Evolutionary conservation across 2,329 filamentous ascomycete species (phyloP), one percentile per base, ranked within the genome.

Genomic region (Talaromyces sp.): DNA sequence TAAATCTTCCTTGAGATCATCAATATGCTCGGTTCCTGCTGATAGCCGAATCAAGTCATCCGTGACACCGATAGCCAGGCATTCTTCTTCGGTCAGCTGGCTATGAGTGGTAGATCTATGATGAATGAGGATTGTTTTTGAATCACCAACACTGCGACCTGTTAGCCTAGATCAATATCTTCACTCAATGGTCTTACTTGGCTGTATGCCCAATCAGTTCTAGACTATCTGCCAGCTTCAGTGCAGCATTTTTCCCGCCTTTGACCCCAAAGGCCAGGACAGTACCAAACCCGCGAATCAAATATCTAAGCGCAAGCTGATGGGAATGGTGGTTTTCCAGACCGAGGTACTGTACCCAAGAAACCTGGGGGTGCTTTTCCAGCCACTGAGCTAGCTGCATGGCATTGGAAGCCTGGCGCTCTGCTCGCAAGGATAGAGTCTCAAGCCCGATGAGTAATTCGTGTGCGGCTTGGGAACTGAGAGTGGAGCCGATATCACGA

Each of bases 1-100:
- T 6, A 97, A 97, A 75, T 97, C 93, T 66, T 86, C 88, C 69
- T 96, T 93, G 68, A 97, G 97, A 70, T 97, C 93, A 77, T 96
- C 91, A 70, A 97, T 95, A 73, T 97, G 91, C 78, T 97, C 93
- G 0, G 88, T 95, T 53, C 93, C 93, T 60, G 97, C 92, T 0
- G 92, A 96, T 69, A 97, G 93, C 62, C 93, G 89, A 74, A 97
- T 96, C 40, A 93, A 84, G 70, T 96, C 93, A 81, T 91, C 72
- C 13, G 89, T 94, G 10, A 94, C 89, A 66, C 93, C 93, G 17
- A 89, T 92, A 70, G 78, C 85, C 53, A 81, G 70, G 76, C 86
- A 90, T 80, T 96, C 93, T 70, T 91, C 83, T 33, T 93, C 88
- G 22, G 80, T 85, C 59, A 97, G 81, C 78, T 97, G 93, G 79